Conservation (phyloP, 2,329 filamentous ascomycete species). For the Neoscytalidium dimidiatum region DNA sequence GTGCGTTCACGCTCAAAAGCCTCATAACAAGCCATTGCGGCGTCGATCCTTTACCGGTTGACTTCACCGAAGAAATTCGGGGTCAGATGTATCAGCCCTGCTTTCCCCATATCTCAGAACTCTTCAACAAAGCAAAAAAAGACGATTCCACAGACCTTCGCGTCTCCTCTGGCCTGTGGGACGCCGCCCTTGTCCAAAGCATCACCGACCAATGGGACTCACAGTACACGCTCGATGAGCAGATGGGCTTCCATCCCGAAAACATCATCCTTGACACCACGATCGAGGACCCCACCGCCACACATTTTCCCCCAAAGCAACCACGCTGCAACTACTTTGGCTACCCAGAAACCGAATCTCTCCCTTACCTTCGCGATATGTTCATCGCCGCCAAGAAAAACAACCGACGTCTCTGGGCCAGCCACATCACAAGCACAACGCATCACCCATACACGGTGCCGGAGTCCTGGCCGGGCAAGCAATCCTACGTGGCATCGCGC, state of each 20-base stretch:
- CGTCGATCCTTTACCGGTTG: constrained; percentile 42
- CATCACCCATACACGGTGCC: constrained; percentile 49
- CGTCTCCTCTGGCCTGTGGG: constrained; percentile 18
- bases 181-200: constrained; percentile 34
- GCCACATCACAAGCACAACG: constrained; percentile 40
- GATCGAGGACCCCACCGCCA: constrained; percentile 30
- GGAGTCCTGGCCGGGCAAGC: constrained; percentile 20
- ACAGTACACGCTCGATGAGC: constrained; percentile 35
- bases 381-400: constrained; percentile 32
- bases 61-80: constrained; percentile 40
- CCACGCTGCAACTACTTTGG: constrained; percentile 48
- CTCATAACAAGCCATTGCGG: constrained; percentile 44
- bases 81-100: constrained; percentile 44
- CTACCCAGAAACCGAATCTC: constrained; percentile 43
- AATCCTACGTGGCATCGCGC: constrained; percentile 2
- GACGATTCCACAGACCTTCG: not conserved
- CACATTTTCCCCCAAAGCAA: constrained; percentile 32
- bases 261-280: not conserved
- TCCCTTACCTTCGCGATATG: constrained; percentile 41
- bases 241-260: constrained; percentile 37
- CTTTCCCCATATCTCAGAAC: constrained; percentile 38
- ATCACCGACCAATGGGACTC: constrained; percentile 43
- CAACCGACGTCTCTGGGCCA: constrained; percentile 38
- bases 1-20: constrained; percentile 43
- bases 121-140: constrained; percentile 33